A percentile compares a stretch with the other conserved stretches of the same genome.
These are phyloP conservation scores for Arthrobotrys sinensis DNA, from an alignment of 2,329 filamentous ascomycete species.

Conservation along the genomic window DNA sequence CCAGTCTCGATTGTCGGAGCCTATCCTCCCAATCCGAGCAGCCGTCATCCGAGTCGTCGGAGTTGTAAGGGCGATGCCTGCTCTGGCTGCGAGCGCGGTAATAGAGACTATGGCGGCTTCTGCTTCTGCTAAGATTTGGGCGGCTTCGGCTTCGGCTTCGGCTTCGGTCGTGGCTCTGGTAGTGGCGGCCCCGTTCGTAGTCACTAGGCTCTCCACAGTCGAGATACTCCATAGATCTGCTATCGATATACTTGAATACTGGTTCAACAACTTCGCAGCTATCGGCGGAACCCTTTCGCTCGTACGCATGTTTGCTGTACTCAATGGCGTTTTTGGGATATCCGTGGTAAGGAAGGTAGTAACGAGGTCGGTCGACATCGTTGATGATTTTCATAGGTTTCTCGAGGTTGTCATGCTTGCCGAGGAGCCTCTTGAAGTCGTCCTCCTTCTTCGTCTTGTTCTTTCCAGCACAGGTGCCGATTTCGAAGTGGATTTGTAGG, in stretches of 20 bases:
- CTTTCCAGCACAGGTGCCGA: constrained; percentile 57
- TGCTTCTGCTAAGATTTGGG: constrained; percentile 35
- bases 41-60: constrained; percentile 39
- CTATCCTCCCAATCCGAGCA: constrained; percentile 54
- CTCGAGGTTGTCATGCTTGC: constrained; percentile 50
- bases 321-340: constrained; percentile 57
- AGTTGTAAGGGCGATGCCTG: constrained; percentile 33
- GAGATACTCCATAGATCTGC: constrained; percentile 55
- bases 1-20: constrained; percentile 50
- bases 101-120: constrained; percentile 49
- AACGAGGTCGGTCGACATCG: constrained; percentile 48
- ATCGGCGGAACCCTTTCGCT: constrained; percentile 35
- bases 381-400: constrained; percentile 55
- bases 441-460: constrained; percentile 40
- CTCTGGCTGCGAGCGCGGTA: constrained; percentile 53
- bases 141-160: constrained; percentile 25
- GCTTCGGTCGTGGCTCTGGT: constrained; percentile 36
- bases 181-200: constrained; percentile 35
- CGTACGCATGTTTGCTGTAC: constrained; percentile 43
- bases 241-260: constrained; percentile 55
- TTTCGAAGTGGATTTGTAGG: constrained; percentile 56
- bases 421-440: constrained; percentile 41
- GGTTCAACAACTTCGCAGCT: constrained; percentile 47
- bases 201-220: constrained; percentile 30
- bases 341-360: constrained; percentile 56